These are phyloP conservation scores for Warburgia ugandensis DNA, from an alignment of 164 flowering plant genomes.

Conservation along the genomic window DNA sequence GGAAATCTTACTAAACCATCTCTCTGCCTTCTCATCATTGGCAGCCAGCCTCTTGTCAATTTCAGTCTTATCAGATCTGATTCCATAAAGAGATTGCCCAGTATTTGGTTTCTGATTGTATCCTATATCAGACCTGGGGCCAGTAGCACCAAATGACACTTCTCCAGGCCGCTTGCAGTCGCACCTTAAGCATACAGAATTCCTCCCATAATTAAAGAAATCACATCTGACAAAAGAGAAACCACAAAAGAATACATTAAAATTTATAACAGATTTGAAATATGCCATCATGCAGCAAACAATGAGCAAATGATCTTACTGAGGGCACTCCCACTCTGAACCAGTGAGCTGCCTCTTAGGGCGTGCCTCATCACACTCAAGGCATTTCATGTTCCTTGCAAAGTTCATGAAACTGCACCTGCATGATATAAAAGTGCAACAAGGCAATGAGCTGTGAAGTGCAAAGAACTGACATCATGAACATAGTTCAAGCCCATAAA, in stretches of 20 bases:
- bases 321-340: slow-evolving; percentile 99
- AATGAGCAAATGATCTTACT: slow-evolving; percentile 43
- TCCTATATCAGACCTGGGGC: slow-evolving; percentile 16
- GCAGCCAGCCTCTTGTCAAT: slow-evolving; percentile 35
- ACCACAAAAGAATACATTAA: not conserved
- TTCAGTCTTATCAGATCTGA: slow-evolving; percentile 22
- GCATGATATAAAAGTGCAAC: slow-evolving; percentile 15
- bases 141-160: slow-evolving; percentile 10
- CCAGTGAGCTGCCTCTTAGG: slow-evolving; percentile 79
- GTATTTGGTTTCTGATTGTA: slow-evolving; percentile 3
- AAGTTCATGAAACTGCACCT: slow-evolving; percentile 96
- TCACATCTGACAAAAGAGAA: slow-evolving; percentile 48
- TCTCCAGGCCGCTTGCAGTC: slow-evolving; percentile 75
- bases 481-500: too few species aligned
- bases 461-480: too few species aligned
- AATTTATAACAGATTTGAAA: not conserved
- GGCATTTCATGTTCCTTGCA: slow-evolving; percentile 79
- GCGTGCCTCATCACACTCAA: slow-evolving; percentile 71
- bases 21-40: slow-evolving; percentile 56
- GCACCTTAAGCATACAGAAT: slow-evolving; percentile 74
- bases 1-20: slow-evolving; percentile 62
- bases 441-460: not conserved
- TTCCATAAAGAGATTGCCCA: slow-evolving; percentile 13
- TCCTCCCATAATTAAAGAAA: slow-evolving; percentile 77
- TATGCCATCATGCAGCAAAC: not conserved